Conservation (phyloP, 2,329 filamentous ascomycete species). For the Chalaropsis thielavioides region DNA sequence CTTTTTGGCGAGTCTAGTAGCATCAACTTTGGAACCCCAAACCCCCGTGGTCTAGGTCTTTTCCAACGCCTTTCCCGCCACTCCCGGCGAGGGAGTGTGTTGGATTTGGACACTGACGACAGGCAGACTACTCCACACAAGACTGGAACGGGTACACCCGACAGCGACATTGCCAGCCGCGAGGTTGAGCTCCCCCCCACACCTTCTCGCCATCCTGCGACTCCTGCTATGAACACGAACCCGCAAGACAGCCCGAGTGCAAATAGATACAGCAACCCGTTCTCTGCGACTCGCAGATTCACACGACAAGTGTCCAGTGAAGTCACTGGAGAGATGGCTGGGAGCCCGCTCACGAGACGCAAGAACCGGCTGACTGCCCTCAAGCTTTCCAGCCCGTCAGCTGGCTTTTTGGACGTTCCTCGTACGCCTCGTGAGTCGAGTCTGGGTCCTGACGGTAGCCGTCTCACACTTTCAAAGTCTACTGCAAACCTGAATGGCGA, state of each 20-base stretch:
- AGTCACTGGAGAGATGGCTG: slow-evolving; percentile 4
- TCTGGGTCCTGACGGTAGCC: slow-evolving; percentile 65
- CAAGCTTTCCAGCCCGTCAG: slow-evolving; percentile 10
- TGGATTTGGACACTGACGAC: slow-evolving; percentile 71
- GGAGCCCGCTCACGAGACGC: slow-evolving; percentile 11
- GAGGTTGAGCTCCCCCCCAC: slow-evolving; percentile 70
- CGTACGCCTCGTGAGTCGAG: slow-evolving; percentile 66
- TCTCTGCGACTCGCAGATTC: slow-evolving; percentile 26
- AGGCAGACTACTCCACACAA: slow-evolving; percentile 28
- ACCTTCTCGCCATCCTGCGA: slow-evolving; percentile 59
- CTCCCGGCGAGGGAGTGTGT: slow-evolving; percentile 50
- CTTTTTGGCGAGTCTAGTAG: slow-evolving; percentile 29
- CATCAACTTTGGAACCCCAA: slow-evolving; percentile 33
- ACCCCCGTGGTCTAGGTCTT: slow-evolving; percentile 47
- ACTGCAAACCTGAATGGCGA: slow-evolving; percentile 15
- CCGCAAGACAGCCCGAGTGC: slow-evolving; percentile 35
- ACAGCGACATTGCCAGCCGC: slow-evolving; percentile 6
- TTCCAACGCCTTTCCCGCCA: slow-evolving; percentile 45
- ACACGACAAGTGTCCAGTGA: slow-evolving; percentile 24
- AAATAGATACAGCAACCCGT: slow-evolving; percentile 30
- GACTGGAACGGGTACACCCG: background rate
- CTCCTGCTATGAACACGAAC: slow-evolving; percentile 29
- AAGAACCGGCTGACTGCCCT: slow-evolving; percentile 14
- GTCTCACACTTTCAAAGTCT: slow-evolving; percentile 63
- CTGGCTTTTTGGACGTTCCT: slow-evolving; percentile 29